These are phyloP conservation scores for Hypoxylon intermedium DNA, from an alignment of 495 filamentous ascomycete species.

Conservation along the genomic window DNA sequence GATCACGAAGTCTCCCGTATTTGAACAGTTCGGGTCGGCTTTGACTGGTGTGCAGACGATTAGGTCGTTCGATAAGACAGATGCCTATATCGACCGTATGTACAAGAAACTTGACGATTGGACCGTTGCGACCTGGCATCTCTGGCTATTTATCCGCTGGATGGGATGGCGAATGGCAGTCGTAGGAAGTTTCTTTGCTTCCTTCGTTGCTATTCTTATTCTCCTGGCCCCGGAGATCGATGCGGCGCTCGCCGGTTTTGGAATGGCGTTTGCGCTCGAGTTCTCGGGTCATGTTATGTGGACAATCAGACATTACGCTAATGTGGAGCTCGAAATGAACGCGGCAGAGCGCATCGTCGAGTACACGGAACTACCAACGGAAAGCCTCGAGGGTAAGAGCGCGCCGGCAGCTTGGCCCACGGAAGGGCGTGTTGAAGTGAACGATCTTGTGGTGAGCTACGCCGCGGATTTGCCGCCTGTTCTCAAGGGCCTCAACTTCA, in stretches of 20 bases:
- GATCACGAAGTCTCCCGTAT: constrained; percentile 75
- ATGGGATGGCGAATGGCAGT: constrained; percentile 73
- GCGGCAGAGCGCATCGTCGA: constrained; percentile 82
- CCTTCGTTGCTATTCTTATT: constrained; percentile 68
- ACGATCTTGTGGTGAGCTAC: constrained; percentile 76
- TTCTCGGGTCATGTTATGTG: constrained; percentile 62
- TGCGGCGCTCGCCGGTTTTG: constrained; percentile 81
- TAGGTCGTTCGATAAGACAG: constrained; percentile 70
- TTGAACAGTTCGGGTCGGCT: constrained; percentile 75
- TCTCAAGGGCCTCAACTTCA: constrained; percentile 76
- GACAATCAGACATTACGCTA: constrained; percentile 67
- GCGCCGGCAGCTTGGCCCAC: constrained; percentile 83
- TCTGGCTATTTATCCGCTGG: constrained; percentile 78
- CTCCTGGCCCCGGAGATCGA: constrained; percentile 69
- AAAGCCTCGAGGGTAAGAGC: constrained; percentile 64
- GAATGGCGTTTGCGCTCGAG: constrained; percentile 66
- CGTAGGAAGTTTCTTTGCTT: constrained; percentile 73
- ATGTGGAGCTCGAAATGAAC: constrained; percentile 83
- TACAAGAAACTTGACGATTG: constrained; percentile 70
- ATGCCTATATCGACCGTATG: constrained; percentile 71
- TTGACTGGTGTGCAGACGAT: constrained; percentile 78
- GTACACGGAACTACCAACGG: constrained; percentile 74
- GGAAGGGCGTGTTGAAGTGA: constrained; percentile 75
- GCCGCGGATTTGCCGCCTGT: constrained; percentile 78
- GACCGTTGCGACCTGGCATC: constrained; percentile 66